Conservation (phyloP, 106 monocot genomes). For the Dioscorea dumetorum region DNA sequence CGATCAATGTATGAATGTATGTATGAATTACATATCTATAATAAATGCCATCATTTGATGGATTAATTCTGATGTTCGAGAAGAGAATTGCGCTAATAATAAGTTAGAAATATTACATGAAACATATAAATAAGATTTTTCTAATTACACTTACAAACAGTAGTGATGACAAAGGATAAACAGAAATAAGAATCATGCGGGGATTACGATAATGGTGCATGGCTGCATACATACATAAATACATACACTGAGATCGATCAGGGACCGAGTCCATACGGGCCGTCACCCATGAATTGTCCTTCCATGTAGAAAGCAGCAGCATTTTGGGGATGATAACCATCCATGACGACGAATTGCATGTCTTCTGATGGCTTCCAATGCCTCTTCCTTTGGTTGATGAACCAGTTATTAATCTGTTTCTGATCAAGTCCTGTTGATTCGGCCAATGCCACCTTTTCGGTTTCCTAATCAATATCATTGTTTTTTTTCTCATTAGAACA, state of each 20-base stretch:
- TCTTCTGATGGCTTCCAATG: conserved; percentile 21
- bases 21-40: no score
- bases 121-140: background rate
- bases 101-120: no score
- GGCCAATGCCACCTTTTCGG: conserved; percentile 14
- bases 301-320: conserved; percentile 31
- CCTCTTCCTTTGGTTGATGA: conserved; percentile 16
- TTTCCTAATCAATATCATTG: background rate
- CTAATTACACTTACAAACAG: background rate
- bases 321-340: conserved; percentile 14
- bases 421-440: conserved; percentile 18
- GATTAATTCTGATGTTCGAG: no score
- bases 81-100: no score
- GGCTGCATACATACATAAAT: background rate
- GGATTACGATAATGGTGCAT: background rate
- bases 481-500: background rate
- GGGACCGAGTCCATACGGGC: conserved; percentile 21
- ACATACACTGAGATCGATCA: conserved; percentile 4
- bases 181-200: background rate
- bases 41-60: no score
- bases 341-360: conserved; percentile 19
- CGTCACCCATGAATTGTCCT: conserved; percentile 25
- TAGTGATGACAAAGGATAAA: background rate
- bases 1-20: no score
- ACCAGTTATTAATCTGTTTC: conserved; percentile 21